Percentiles rank a stretch among this genome's conserved stretches.
Evolutionary conservation across 1,139 yeast genomes (phyloP).

Genomic region (Protomyces inouyei): DNA sequence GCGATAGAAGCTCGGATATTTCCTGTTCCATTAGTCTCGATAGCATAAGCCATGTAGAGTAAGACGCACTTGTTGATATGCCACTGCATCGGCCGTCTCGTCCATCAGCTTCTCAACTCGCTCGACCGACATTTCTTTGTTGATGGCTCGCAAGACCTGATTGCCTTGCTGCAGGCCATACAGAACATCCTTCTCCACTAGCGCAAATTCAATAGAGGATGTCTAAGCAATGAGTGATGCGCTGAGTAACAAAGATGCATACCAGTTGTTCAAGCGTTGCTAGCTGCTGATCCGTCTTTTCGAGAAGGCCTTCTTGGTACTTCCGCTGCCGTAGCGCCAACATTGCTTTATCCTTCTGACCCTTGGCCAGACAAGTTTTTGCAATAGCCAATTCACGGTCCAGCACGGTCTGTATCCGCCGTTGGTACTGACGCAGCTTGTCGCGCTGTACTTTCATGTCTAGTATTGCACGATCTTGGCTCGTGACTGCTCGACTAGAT

Average conservation of each 20-base stretch:
- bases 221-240: constrained; percentile 33
- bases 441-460: constrained; percentile 87
- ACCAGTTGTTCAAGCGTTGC: constrained; percentile 64
- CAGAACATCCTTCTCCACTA: constrained; percentile 78
- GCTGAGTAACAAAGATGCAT: not conserved
- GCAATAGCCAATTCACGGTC: constrained; percentile 58
- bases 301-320: constrained; percentile 67
- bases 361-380: constrained; percentile 50
- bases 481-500: constrained; percentile 47
- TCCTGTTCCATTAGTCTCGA: constrained; percentile 36
- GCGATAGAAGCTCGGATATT: constrained; percentile 46
- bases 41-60: not conserved
- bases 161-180: constrained; percentile 78
- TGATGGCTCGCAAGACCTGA: constrained; percentile 63
- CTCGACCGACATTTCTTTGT: constrained; percentile 70
- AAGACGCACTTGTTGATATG: constrained; percentile 58
- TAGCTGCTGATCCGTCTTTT: constrained; percentile 69
- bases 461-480: constrained; percentile 77
- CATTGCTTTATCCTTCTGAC: constrained; percentile 58
- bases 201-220: constrained; percentile 70
- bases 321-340: constrained; percentile 70
- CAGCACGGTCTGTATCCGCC: constrained; percentile 53
- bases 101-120: constrained; percentile 79
- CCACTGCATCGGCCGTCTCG: constrained; percentile 73
- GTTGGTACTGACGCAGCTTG: constrained; percentile 69